Percentiles rank a stretch among this genome's conserved stretches.
Evolutionary conservation across 2,329 filamentous ascomycete species (phyloP).

Genomic region (Teratosphaeria zuluensis): DNA sequence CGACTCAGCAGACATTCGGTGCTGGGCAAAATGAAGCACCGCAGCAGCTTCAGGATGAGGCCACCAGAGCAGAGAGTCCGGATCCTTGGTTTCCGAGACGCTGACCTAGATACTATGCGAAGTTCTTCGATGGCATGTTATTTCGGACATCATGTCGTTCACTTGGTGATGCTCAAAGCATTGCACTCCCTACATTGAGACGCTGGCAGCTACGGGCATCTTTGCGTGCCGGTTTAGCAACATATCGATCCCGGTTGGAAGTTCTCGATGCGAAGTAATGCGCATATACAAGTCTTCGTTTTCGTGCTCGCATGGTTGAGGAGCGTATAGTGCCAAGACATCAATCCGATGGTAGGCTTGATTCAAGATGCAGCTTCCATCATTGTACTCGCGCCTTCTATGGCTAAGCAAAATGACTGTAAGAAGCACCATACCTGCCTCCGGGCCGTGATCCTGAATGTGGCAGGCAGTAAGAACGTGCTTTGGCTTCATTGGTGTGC

Average conservation of each 20-base stretch:
- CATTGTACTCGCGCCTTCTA: no score
- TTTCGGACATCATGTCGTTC: neutral
- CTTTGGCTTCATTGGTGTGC: neutral
- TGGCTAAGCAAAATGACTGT: no score
- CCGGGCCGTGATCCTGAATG: neutral
- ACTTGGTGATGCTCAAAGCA: neutral
- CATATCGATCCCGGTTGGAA: neutral
- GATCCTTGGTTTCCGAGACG: slow-evolving; percentile 18
- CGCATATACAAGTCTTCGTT: no score
- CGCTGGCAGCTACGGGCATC: neutral
- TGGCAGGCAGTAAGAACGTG: neutral
- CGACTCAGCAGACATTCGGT: neutral
- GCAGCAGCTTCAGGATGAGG: neutral
- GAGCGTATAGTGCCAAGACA: no score
- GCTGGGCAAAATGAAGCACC: slow-evolving; percentile 1
- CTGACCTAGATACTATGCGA: neutral
- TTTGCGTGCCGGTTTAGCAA: neutral
- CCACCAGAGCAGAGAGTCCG: slow-evolving; percentile 10
- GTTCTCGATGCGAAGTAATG: no score
- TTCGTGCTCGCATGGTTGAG: no score
- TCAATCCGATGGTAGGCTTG: no score
- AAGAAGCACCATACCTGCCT: no score
- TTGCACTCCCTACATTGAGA: neutral
- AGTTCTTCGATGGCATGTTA: neutral
- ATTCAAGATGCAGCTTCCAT: no score